phyloP scores from a whole-genome alignment of 2,329 filamentous ascomycete species.

The Capronia coronata region DNA sequence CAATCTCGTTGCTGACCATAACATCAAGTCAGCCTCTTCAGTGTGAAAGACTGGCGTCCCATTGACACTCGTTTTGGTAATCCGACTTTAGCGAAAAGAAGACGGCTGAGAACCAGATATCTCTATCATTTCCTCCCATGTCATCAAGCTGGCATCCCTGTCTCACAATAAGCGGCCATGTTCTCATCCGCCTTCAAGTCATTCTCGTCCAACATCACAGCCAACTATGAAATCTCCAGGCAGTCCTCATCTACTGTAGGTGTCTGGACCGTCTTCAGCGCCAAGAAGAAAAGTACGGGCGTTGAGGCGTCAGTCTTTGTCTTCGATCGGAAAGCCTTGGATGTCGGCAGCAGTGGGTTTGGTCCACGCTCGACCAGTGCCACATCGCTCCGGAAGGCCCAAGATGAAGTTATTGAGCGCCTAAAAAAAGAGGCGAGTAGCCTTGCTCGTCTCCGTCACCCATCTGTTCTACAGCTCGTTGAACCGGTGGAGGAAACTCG shows the following conservation, averaged over 20 bases:
- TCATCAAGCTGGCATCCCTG: background rate
- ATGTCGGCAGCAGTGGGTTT: constrained; percentile 56
- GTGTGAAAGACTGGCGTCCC: too few species aligned
- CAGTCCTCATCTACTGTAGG: constrained; percentile 73
- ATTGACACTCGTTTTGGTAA: too few species aligned
- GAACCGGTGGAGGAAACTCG: constrained; percentile 94
- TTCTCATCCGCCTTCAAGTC: constrained; percentile 92
- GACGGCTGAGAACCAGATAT: background rate
- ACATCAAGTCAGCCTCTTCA: too few species aligned
- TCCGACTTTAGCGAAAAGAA: background rate
- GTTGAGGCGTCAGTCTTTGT: constrained; percentile 88
- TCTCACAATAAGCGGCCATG: constrained; percentile 49
- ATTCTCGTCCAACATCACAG: constrained; percentile 85
- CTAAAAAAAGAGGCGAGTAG: constrained; percentile 87
- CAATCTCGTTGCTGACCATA: too few species aligned
- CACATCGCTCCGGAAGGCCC: constrained; percentile 66
- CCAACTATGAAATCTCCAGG: constrained; percentile 78
- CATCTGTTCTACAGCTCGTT: constrained; percentile 82
- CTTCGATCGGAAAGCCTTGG: constrained; percentile 83
- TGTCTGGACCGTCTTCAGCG: constrained; percentile 96
- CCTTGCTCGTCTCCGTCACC: constrained; percentile 80
- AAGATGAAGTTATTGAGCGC: constrained; percentile 85
- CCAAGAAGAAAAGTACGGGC: constrained; percentile 90
- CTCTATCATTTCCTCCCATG: background rate
- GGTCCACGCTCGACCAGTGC: constrained; percentile 53